phyloP scores from a whole-genome alignment of 495 filamentous ascomycete species.

The Tuber indicum region DNA sequence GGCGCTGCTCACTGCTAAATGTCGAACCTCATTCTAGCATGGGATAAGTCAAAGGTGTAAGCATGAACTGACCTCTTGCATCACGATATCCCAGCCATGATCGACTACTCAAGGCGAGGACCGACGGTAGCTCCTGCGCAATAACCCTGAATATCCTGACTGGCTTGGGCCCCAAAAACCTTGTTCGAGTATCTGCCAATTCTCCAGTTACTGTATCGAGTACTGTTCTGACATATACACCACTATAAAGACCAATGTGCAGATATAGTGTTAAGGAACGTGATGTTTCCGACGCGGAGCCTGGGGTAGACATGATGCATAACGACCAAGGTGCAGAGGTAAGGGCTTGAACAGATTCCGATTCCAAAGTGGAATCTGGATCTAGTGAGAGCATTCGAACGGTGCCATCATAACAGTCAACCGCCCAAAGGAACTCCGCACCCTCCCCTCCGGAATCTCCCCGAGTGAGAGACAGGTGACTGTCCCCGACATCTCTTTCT shows the following conservation, averaged over 20 bases:
- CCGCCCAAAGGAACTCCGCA: constrained; percentile 79
- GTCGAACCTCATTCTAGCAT: constrained; percentile 92
- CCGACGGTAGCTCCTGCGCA: constrained; percentile 75
- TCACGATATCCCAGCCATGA: constrained; percentile 79
- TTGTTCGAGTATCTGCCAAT: constrained; percentile 84
- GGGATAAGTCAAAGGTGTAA: constrained; percentile 81
- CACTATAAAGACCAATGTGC: constrained; percentile 91
- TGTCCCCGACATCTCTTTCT: constrained; percentile 87
- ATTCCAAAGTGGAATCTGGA: constrained; percentile 81
- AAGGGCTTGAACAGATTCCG: constrained; percentile 85
- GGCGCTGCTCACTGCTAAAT: constrained; percentile 87
- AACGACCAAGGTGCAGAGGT: constrained; percentile 82
- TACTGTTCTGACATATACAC: constrained; percentile 88
- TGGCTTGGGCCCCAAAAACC: constrained; percentile 83
- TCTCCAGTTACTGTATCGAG: constrained; percentile 92
- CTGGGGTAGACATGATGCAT: constrained; percentile 90
- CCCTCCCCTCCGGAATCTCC: constrained; percentile 81
- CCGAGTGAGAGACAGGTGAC: constrained; percentile 89
- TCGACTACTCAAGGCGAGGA: constrained; percentile 81
- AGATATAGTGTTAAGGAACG: constrained; percentile 77
- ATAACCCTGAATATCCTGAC: constrained; percentile 81
- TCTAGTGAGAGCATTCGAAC: constrained; percentile 87
- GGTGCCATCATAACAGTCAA: constrained; percentile 93
- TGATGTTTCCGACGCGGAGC: constrained; percentile 57
- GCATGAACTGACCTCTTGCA: constrained; percentile 56